Evolutionary conservation across 2,329 filamentous ascomycete species (phyloP), one percentile per base, ranked within the genome.

Genomic region (Calonectria fujianensis): DNA sequence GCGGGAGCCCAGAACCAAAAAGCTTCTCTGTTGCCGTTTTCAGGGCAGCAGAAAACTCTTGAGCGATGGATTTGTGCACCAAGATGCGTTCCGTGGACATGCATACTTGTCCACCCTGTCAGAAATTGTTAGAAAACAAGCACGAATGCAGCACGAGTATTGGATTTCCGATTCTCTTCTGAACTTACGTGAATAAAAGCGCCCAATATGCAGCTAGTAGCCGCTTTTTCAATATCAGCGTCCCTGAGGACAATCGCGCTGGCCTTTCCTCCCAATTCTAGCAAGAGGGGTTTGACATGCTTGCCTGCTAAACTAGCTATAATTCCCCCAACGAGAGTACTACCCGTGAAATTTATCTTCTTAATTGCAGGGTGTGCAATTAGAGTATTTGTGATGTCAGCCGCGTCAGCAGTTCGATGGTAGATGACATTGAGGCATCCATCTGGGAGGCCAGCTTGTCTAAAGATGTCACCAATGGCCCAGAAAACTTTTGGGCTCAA

Each of bases 271-370:
- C 95, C 95, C 0, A 97, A 89, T 83, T 97, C 95, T 81, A 97
- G 89, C 1, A 97, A 86, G 1, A 94, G 89, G 0, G 94, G 95
- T 87, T 97, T 98, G 48, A 97, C 88, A 79, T 93, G 86, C 82
- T 93, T 91, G 35, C 93, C 95, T 0, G 94, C 94, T 10, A 90
- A 88, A 14, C 88, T 86, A 6, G 91, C 94, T 72, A 97, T 92
- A 82, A 95, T 93, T 41, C 91, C 89, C 1, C 95, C 95, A 0
- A 97, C 93, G 0, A 83, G 82, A 0, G 94, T 95, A 79, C 91
- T 93, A 41, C 95, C 95, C 0, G 95, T 97, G 84, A 97, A 97
- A 85, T 95, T 97, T 82, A 97, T 88, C 86, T 97, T 97, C 83
- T 91, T 93, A 72, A 97, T 86, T 0, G 87, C 86, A 0, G 90